These are phyloP conservation scores for Suillus brevipes DNA, from an alignment of 768 basidiomycete species.

Conservation along the genomic window DNA sequence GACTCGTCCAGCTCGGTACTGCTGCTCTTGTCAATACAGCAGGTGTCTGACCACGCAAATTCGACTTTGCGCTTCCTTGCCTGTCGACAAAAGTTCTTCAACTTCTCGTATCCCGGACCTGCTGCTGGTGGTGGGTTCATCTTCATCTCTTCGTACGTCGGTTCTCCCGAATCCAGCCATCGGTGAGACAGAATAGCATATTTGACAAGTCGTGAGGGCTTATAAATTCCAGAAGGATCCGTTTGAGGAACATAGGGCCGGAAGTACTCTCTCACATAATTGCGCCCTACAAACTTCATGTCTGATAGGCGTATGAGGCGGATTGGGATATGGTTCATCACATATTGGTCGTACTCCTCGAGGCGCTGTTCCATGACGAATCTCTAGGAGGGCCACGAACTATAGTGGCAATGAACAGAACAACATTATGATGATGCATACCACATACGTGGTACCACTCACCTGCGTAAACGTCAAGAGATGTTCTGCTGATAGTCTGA, in stretches of 20 bases:
- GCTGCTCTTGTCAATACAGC: not conserved
- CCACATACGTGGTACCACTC: not conserved
- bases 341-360: not conserved
- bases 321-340: not conserved
- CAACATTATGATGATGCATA: not conserved
- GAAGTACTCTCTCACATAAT: not conserved
- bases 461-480: not conserved
- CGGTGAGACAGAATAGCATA: conserved; percentile 12
- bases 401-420: not conserved
- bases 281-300: not conserved
- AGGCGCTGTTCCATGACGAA: not conserved
- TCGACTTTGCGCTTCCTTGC: not conserved
- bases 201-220: not conserved
- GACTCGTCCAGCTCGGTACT: conserved; percentile 1
- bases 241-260: not conserved
- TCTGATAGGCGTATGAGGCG: not conserved
- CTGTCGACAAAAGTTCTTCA: not conserved
- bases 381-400: not conserved
- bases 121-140: no score
- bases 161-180: conserved; percentile 9
- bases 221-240: not conserved
- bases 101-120: conserved; percentile 3
- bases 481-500: not conserved
- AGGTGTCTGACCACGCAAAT: not conserved
- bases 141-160: conserved; percentile 8